phyloP scores from a whole-genome alignment of 352 stramenopile species.

The Phytophthora hibernalis region DNA sequence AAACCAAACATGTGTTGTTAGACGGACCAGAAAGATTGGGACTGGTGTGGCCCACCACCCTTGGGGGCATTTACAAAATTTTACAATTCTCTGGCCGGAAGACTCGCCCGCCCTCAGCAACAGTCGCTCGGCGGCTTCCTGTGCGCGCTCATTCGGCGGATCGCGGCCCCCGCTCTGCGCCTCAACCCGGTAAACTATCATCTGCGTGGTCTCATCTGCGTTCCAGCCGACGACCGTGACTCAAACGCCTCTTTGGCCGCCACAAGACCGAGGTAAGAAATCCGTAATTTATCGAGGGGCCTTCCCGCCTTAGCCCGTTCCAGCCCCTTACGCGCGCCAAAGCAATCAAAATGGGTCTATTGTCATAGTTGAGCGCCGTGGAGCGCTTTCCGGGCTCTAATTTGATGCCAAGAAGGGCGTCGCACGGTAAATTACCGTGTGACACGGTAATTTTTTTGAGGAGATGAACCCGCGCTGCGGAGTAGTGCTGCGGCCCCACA shows the following conservation, averaged over 20 bases:
- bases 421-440: conserved; percentile 40
- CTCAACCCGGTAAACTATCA: conserved; percentile 45
- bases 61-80: conserved; percentile 5
- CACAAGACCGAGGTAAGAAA: conserved; percentile 50
- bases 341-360: background rate
- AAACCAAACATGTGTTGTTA: too few species aligned
- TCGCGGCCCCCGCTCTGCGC: conserved; percentile 12
- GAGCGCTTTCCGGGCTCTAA: conserved; percentile 7
- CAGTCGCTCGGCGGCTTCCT: conserved; percentile 24
- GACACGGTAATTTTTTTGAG: conserved; percentile 38
- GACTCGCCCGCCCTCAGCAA: conserved; percentile 31
- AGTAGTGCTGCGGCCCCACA: background rate
- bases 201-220: conserved; percentile 25
- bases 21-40: too few species aligned
- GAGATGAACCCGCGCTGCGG: background rate
- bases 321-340: background rate
- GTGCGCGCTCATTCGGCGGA: conserved; percentile 28
- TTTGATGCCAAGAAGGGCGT: conserved; percentile 5
- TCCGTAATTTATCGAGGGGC: conserved; percentile 42
- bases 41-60: too few species aligned
- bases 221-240: conserved; percentile 16
- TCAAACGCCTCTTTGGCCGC: conserved; percentile 27
- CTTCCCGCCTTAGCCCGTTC: background rate
- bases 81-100: conserved; percentile 32
- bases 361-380: background rate